Conservation (phyloP, 2,329 filamentous ascomycete species). For the Knoxdaviesia capensis region DNA sequence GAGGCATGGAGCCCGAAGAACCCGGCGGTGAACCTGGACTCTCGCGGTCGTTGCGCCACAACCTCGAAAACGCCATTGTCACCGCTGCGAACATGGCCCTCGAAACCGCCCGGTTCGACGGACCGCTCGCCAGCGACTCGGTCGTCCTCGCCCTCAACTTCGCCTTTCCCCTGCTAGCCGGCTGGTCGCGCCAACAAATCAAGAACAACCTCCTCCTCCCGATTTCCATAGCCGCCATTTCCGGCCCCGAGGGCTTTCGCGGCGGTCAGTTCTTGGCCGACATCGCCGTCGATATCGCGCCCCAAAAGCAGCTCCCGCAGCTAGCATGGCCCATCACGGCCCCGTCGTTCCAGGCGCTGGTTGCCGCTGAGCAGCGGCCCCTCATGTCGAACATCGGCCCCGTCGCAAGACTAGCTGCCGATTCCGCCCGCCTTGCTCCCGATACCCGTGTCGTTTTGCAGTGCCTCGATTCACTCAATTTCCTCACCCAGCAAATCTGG, state of each 20-base stretch:
- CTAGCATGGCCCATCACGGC: constrained; percentile 39
- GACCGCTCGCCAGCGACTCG: constrained; percentile 21
- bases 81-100: constrained; percentile 60
- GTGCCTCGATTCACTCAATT: constrained; percentile 39
- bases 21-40: constrained; percentile 14
- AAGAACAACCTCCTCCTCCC: constrained; percentile 54
- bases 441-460: constrained; percentile 24
- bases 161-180: constrained; percentile 51
- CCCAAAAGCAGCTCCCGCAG: not conserved
- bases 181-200: constrained; percentile 33
- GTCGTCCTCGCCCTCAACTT: constrained; percentile 59
- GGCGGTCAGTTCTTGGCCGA: constrained; percentile 55
- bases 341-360: constrained; percentile 37
- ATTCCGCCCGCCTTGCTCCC: constrained; percentile 35
- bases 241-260: constrained; percentile 53
- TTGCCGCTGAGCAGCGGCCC: constrained; percentile 36
- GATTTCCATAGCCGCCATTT: constrained; percentile 44
- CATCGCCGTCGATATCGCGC: constrained; percentile 19
- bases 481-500: constrained; percentile 45
- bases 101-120: constrained; percentile 20
- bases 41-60: constrained; percentile 40
- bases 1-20: constrained; percentile 51
- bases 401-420: constrained; percentile 42
- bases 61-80: constrained; percentile 53
- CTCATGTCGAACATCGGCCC: constrained; percentile 48